Evolutionary conservation across 1,139 yeast species (phyloP).

Genomic region (Candida sanyaensis): DNA sequence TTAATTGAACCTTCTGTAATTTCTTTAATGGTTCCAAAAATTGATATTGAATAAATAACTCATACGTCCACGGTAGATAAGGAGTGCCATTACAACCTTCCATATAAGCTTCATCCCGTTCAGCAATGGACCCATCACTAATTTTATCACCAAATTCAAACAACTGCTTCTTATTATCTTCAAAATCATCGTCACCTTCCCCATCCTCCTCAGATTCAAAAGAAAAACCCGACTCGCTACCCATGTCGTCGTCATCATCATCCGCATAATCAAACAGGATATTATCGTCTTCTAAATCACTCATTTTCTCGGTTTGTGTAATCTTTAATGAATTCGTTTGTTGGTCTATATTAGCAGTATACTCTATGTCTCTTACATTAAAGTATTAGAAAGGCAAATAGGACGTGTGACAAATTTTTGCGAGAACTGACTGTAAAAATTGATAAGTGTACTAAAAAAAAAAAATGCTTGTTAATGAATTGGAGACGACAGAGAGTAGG

Average conservation of each 20-base stretch:
- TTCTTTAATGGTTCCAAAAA: slow-evolving; percentile 21
- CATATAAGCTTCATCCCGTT: slow-evolving; percentile 6
- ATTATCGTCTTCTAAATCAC: slow-evolving; percentile 17
- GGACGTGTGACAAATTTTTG: background rate
- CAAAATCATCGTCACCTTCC: slow-evolving; percentile 2
- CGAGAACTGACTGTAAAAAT: background rate
- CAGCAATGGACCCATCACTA: background rate
- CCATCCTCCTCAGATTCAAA: slow-evolving; percentile 14
- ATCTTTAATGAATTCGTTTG: background rate
- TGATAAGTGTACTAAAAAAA: background rate
- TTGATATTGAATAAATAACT: slow-evolving; percentile 23
- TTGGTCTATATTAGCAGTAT: background rate
- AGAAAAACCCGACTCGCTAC: background rate
- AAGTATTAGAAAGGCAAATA: slow-evolving; percentile 1
- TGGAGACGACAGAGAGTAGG: background rate
- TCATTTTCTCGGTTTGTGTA: slow-evolving; percentile 13
- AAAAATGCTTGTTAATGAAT: background rate
- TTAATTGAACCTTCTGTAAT: slow-evolving; percentile 27
- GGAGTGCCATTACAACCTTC: slow-evolving; percentile 17
- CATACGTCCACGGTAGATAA: slow-evolving; percentile 31
- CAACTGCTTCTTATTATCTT: slow-evolving; percentile 16
- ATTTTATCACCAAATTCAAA: background rate
- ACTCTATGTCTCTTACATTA: background rate
- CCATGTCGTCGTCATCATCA: background rate
- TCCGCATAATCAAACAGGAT: slow-evolving; percentile 18